Percentiles rank a stretch among this genome's conserved stretches.
These are phyloP conservation scores for Botrytis hyacinthi DNA, from an alignment of 2,329 filamentous ascomycete species.

Conservation along the genomic window DNA sequence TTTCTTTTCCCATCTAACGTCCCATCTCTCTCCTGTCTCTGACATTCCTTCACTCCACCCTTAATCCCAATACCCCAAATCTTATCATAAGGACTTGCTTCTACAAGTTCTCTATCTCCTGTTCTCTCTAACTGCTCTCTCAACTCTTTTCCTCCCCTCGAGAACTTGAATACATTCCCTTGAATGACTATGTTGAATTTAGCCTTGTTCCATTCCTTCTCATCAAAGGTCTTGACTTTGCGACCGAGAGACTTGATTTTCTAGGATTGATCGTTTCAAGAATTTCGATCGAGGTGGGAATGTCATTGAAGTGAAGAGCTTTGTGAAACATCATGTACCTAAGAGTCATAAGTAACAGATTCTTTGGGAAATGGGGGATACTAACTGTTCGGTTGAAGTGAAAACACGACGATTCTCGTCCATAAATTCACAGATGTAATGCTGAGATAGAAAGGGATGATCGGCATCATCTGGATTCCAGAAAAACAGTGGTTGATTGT, in stretches of 20 bases:
- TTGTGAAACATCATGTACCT: constrained; percentile 15
- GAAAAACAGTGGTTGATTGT: constrained; percentile 11
- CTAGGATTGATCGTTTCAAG: background rate
- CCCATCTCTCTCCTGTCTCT: background rate
- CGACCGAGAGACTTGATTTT: background rate
- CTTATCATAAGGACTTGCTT: constrained; percentile 6
- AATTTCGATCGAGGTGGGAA: background rate
- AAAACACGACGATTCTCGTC: background rate
- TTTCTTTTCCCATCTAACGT: background rate
- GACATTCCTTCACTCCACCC: background rate
- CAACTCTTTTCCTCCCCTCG: background rate
- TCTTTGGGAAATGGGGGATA: background rate
- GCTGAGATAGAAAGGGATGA: constrained; percentile 5
- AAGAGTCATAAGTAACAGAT: no score
- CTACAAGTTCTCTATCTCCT: background rate
- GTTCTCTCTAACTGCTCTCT: background rate
- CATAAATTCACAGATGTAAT: background rate
- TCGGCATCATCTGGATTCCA: background rate
- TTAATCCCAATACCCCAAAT: constrained; percentile 5
- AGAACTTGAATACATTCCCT: constrained; percentile 5
- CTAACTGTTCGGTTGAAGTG: background rate
- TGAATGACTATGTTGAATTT: background rate
- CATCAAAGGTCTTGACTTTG: background rate
- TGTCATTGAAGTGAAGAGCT: constrained; percentile 2
- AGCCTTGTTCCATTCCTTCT: background rate